Conservation (phyloP, 176 grass and related monocot genomes). For the Avena eriantha region DNA sequence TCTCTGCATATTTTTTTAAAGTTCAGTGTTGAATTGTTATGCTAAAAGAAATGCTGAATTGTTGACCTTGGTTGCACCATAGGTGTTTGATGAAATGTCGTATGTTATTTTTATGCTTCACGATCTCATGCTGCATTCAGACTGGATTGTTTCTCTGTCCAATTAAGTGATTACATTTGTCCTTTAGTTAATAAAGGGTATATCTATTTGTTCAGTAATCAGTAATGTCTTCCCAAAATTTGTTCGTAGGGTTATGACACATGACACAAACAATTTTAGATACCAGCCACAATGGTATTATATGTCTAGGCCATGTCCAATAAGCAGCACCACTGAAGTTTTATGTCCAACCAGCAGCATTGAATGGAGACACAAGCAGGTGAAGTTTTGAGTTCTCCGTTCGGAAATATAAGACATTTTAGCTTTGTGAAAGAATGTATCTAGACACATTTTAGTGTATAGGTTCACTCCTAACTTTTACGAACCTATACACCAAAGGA, state of each 20-base stretch:
- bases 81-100: background rate
- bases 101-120: background rate
- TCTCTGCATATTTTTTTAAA: background rate
- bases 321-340: background rate
- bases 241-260: no score
- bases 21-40: background rate
- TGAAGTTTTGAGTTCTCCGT: background rate
- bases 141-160: background rate
- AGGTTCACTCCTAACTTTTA: no score
- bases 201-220: background rate
- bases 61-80: background rate
- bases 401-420: no score
- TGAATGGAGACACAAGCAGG: background rate
- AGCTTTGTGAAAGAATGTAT: no score
- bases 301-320: background rate
- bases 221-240: background rate
- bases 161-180: background rate
- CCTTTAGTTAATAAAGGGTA: background rate
- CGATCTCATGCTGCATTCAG: background rate
- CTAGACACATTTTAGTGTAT: no score
- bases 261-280: no score
- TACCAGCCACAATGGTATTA: no score
- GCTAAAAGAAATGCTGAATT: background rate
- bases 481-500: no score
- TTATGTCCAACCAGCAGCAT: background rate